phyloP scores from a whole-genome alignment of 257 asterid species.

The Leonotis leonurus region DNA sequence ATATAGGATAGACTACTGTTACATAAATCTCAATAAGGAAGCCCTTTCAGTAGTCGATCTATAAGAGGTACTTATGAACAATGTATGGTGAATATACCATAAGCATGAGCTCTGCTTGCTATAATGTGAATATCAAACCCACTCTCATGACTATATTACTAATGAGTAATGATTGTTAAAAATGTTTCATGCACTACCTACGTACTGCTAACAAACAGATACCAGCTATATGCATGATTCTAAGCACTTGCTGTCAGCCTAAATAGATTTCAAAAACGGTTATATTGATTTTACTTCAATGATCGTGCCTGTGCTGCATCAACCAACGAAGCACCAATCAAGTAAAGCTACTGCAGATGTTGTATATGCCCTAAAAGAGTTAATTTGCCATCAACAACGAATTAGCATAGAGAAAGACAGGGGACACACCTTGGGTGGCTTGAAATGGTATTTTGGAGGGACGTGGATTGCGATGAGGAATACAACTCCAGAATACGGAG shows the following conservation, averaged over 20 bases:
- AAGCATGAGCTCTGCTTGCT: background rate
- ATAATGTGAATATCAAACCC: background rate
- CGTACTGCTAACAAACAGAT: background rate
- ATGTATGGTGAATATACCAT: background rate
- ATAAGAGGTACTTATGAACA: too few species aligned
- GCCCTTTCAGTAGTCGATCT: background rate
- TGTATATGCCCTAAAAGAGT: background rate
- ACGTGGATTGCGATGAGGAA: conserved; percentile 17
- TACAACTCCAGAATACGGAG: conserved; percentile 15
- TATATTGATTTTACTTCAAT: background rate
- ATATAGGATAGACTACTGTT: background rate
- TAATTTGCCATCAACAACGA: background rate
- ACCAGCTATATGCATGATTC: background rate
- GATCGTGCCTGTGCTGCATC: background rate
- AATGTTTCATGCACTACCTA: background rate
- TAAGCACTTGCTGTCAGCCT: background rate
- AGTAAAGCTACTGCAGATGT: too few species aligned
- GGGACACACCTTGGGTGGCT: conserved; percentile 23
- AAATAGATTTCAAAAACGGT: background rate
- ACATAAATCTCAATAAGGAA: background rate
- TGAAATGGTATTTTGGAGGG: conserved; percentile 27
- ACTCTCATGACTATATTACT: background rate
- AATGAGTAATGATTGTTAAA: background rate
- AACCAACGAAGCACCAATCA: too few species aligned
- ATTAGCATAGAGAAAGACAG: background rate